Percentiles rank a stretch among this genome's conserved stretches.
Conservation (phyloP, 2,329 filamentous ascomycete species). For the Penicillium glabrum region DNA sequence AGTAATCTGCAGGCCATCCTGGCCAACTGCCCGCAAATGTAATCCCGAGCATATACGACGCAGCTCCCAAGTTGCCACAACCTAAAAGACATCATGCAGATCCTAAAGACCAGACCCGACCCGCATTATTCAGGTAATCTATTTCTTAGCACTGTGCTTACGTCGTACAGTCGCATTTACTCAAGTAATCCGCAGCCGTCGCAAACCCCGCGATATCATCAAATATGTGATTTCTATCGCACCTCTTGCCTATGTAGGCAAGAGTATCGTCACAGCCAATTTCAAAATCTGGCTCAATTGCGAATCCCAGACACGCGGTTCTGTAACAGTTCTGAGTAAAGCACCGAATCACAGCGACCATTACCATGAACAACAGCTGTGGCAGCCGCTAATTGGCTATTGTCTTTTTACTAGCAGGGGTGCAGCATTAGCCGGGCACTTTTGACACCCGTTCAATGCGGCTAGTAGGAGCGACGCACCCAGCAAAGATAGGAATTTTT, state of each 20-base stretch:
- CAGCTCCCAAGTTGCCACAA: background rate
- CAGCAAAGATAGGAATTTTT: background rate
- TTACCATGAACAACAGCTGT: background rate
- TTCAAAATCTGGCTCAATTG: background rate
- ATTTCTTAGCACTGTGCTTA: too few species aligned
- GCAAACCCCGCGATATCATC: background rate
- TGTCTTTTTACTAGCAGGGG: background rate
- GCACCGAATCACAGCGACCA: background rate
- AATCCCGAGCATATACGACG: background rate
- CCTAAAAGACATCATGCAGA: background rate
- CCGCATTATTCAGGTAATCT: background rate
- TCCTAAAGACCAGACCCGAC: background rate
- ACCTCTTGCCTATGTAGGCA: background rate
- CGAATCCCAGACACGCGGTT: background rate
- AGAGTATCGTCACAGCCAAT: background rate
- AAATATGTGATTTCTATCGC: background rate
- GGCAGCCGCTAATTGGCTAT: background rate
- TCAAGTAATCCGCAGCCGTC: background rate
- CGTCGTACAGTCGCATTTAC: too few species aligned
- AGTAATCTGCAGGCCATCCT: background rate
- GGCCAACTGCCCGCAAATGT: background rate
- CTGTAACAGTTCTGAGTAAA: background rate
- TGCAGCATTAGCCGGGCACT: background rate
- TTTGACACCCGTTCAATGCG: background rate
- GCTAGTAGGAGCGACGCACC: background rate